phyloP scores from a whole-genome alignment of 805 yeast genomes.

The Candida vartiovaarae region DNA sequence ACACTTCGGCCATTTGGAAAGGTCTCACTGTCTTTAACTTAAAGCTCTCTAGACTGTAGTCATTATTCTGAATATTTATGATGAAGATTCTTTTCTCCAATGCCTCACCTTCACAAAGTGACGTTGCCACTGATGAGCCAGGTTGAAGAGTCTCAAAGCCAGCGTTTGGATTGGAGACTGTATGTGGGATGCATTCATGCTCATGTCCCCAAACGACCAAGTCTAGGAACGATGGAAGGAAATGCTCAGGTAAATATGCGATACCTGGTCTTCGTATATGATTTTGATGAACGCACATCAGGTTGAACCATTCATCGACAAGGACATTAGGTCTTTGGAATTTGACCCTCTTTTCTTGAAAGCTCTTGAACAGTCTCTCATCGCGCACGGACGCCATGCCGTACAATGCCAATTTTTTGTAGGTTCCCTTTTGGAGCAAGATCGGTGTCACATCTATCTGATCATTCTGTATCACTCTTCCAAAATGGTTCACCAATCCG shows the following conservation, averaged over 20 bases:
- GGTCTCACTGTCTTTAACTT: constrained; percentile 72
- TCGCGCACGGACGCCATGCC: constrained; percentile 88
- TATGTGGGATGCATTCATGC: constrained; percentile 81
- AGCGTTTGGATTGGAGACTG: constrained; percentile 44
- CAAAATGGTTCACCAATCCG: constrained; percentile 87
- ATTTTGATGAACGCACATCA: constrained; percentile 89
- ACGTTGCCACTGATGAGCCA: constrained; percentile 91
- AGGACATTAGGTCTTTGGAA: constrained; percentile 62
- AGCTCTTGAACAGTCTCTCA: constrained; percentile 76
- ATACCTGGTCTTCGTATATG: constrained; percentile 72
- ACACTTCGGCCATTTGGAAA: constrained; percentile 63
- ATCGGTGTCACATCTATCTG: constrained; percentile 69
- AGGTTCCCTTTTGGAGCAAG: constrained; percentile 68
- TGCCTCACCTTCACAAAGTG: constrained; percentile 80
- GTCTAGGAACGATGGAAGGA: constrained; percentile 76
- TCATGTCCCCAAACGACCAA: constrained; percentile 96
- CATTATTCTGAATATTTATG: constrained; percentile 51
- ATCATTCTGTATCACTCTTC: constrained; percentile 71
- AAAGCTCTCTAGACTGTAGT: constrained; percentile 52
- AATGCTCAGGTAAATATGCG: constrained; percentile 76
- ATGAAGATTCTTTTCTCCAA: constrained; percentile 69
- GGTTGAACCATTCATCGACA: constrained; percentile 69
- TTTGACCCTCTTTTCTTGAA: constrained; percentile 71
- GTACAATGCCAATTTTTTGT: constrained; percentile 77
- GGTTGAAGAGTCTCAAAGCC: constrained; percentile 82